phyloP scores from a whole-genome alignment of 768 basidiomycete genomes.

The Candolleomyces efflorescens region DNA sequence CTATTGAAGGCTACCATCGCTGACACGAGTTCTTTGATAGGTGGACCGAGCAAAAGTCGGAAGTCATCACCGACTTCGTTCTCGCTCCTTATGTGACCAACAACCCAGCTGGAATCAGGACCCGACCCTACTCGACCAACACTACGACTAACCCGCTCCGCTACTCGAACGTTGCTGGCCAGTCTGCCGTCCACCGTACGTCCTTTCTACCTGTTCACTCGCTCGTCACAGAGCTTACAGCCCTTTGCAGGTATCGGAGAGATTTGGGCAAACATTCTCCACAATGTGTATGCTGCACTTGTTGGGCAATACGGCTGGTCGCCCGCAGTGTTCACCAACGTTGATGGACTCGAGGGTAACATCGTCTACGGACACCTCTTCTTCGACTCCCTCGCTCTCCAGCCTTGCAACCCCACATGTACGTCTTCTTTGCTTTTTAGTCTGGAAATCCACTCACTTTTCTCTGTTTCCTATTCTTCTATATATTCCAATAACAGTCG shows the following conservation, averaged over 20 bases:
- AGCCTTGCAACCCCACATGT: conserved; percentile 50
- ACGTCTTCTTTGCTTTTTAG: conserved; percentile 13
- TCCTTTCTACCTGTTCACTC: neutral
- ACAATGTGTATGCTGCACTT: conserved; percentile 39
- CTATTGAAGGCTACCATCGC: neutral
- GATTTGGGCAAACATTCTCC: conserved; percentile 47
- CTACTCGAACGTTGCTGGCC: conserved; percentile 34
- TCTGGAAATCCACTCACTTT: neutral
- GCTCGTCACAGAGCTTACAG: neutral
- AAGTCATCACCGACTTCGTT: conserved; percentile 30
- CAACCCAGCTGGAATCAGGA: conserved; percentile 45
- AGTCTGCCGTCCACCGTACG: conserved; percentile 45
- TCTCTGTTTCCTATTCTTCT: neutral
- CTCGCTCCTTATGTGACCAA: conserved; percentile 49
- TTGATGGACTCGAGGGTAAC: conserved; percentile 40
- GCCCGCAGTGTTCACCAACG: conserved; percentile 33
- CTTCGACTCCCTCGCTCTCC: conserved; percentile 45
- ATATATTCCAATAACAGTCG: conserved; percentile 30
- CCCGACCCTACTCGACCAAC: conserved; percentile 52
- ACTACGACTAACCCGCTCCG: conserved; percentile 37
- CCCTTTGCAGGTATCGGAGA: conserved; percentile 46
- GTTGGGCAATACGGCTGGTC: conserved; percentile 34
- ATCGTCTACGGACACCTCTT: conserved; percentile 48
- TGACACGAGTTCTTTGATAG: conserved; percentile 12
- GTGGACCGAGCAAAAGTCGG: conserved; percentile 38